Evolutionary conservation across 140 eudicot genomes (phyloP).

Genomic region (Senecio squalidus): DNA sequence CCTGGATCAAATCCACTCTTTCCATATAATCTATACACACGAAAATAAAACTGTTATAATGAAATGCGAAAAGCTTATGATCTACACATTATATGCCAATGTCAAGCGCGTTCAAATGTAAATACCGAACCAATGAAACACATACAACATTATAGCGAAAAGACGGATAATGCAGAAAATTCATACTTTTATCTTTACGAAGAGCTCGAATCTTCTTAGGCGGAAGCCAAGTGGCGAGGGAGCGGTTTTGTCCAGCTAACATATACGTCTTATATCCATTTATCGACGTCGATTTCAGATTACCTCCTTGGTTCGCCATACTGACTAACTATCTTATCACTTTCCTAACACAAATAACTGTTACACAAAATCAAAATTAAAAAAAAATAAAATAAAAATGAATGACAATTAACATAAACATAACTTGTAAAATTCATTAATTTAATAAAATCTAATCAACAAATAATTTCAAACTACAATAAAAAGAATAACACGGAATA

Average conservation of each 20-base stretch:
- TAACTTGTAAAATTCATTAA: background rate
- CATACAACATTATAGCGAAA: background rate
- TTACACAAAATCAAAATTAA: background rate
- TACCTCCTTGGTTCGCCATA: constrained; percentile 80
- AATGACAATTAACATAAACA: background rate
- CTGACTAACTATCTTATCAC: constrained; percentile 9
- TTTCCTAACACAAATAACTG: constrained; percentile 7
- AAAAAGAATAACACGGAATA: too few relatives aligned
- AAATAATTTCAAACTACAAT: too few relatives aligned
- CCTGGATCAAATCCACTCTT: constrained; percentile 84
- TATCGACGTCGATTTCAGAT: constrained; percentile 73
- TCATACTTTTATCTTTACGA: constrained; percentile 70
- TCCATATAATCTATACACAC: constrained; percentile 58
- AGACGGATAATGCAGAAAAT: background rate
- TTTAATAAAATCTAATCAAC: too few relatives aligned
- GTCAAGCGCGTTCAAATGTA: background rate
- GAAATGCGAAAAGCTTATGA: too few relatives aligned
- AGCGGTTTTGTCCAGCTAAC: constrained; percentile 54
- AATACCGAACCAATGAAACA: background rate
- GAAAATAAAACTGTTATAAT: background rate
- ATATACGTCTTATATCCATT: constrained; percentile 86
- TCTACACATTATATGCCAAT: background rate
- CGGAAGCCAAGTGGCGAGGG: constrained; percentile 75
- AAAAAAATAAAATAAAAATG: background rate
- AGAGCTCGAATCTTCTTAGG: constrained; percentile 75